Evolutionary conservation across 768 basidiomycete genomes (phyloP).

Genomic region (Daedaleopsis nitida): DNA sequence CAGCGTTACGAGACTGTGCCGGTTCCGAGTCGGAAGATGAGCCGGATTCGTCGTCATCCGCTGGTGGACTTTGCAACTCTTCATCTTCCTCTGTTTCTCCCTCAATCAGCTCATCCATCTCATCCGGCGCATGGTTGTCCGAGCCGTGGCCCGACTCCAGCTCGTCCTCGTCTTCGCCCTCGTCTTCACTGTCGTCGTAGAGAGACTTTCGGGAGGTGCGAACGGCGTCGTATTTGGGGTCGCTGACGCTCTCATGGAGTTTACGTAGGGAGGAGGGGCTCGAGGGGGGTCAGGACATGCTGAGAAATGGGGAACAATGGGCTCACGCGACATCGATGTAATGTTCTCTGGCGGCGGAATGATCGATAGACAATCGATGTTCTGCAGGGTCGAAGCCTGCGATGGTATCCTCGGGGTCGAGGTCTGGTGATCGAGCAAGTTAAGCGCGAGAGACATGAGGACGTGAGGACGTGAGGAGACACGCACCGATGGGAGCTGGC

Average conservation of each 20-base stretch:
- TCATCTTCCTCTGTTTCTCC: slow-evolving; percentile 22
- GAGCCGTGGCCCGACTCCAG: no score
- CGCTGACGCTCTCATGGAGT: slow-evolving; percentile 61
- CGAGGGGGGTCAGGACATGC: slow-evolving; percentile 4
- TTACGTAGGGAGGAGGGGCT: slow-evolving; percentile 75
- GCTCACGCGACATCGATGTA: slow-evolving; percentile 85
- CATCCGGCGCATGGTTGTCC: not conserved
- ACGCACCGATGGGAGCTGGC: slow-evolving; percentile 64
- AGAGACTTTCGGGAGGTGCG: slow-evolving; percentile 63
- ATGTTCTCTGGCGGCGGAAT: slow-evolving; percentile 60
- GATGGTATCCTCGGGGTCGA: slow-evolving; percentile 72
- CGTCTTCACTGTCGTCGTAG: slow-evolving; percentile 40
- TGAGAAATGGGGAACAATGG: not conserved
- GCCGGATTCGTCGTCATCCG: slow-evolving; percentile 28
- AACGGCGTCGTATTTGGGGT: slow-evolving; percentile 79
- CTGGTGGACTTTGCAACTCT: slow-evolving; percentile 12
- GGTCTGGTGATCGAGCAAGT: slow-evolving; percentile 44
- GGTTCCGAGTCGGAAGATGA: not conserved
- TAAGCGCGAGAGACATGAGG: slow-evolving; percentile 16
- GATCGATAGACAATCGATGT: slow-evolving; percentile 36
- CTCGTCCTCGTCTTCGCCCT: slow-evolving; percentile 26
- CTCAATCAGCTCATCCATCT: slow-evolving; percentile 4
- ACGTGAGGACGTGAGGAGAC: slow-evolving; percentile 6
- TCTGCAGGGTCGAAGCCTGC: slow-evolving; percentile 47
- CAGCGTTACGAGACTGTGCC: not conserved